Conservation (phyloP, 2,329 filamentous ascomycete species). For the Sporothrix brunneoviolacea region DNA sequence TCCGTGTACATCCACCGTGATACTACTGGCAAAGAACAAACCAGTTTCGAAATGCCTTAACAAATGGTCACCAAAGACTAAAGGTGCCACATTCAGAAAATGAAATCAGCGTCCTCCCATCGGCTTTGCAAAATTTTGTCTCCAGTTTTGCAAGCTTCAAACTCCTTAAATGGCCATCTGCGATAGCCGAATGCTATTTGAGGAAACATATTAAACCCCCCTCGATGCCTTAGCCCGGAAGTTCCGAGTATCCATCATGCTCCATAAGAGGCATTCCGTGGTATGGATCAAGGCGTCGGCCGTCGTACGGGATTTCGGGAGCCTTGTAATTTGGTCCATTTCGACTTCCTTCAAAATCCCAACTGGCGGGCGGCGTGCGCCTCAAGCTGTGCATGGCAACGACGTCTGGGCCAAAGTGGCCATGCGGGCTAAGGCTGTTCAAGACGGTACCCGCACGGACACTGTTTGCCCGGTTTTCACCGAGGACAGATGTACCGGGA, state of each 20-base stretch:
- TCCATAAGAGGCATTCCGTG: slow-evolving; percentile 11
- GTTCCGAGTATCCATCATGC: slow-evolving; percentile 13
- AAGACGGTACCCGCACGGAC: slow-evolving; percentile 1
- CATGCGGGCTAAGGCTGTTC: background rate
- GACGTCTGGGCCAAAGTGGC: slow-evolving; percentile 8
- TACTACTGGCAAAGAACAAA: too few relatives aligned
- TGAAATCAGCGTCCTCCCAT: too few relatives aligned
- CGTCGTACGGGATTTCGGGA: slow-evolving; percentile 19
- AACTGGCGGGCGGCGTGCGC: slow-evolving; percentile 7
- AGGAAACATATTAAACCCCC: too few relatives aligned
- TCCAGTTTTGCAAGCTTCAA: too few relatives aligned
- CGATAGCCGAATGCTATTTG: too few relatives aligned
- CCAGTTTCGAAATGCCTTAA: too few relatives aligned
- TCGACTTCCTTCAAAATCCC: background rate
- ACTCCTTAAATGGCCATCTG: too few relatives aligned
- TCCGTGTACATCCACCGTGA: too few relatives aligned
- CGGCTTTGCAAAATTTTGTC: too few relatives aligned
- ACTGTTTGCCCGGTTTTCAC: background rate
- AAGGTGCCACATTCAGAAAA: too few relatives aligned
- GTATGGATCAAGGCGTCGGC: slow-evolving; percentile 16
- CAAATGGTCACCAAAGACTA: too few relatives aligned
- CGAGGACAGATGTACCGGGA: background rate
- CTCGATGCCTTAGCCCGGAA: slow-evolving; percentile 16
- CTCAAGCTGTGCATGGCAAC: slow-evolving; percentile 18
- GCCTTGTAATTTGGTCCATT: background rate